A percentile compares a stretch with the other conserved stretches of the same genome.
These are phyloP conservation scores for Sporothrix schenckii DNA, from an alignment of 2,329 filamentous ascomycete genomes.

Conservation along the genomic window DNA sequence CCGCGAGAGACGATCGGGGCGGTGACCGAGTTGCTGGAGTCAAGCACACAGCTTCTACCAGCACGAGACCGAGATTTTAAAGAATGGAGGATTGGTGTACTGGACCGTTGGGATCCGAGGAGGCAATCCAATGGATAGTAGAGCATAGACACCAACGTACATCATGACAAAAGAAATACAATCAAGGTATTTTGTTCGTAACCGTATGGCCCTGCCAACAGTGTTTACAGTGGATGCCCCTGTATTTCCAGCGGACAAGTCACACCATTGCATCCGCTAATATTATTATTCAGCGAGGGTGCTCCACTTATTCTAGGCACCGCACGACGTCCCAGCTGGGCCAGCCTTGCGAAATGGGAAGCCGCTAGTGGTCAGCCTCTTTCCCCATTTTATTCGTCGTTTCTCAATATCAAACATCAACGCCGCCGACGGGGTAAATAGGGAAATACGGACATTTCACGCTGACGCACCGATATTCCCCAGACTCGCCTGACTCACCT, in stretches of 20 bases:
- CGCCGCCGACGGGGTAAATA: not conserved
- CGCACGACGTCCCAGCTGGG: not conserved
- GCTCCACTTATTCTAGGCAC: constrained; percentile 13
- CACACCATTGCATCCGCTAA: not conserved
- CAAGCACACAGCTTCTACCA: constrained; percentile 59
- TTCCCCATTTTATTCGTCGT: not conserved
- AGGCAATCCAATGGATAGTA: not conserved
- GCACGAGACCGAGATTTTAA: constrained; percentile 59
- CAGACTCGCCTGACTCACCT: not conserved
- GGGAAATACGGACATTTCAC: not conserved
- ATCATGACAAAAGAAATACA: not conserved
- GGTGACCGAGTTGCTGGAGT: constrained; percentile 50
- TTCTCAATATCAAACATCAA: not conserved
- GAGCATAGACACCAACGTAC: not conserved
- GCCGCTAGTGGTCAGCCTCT: not conserved
- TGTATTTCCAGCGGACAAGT: not conserved
- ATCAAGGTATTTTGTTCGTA: not conserved
- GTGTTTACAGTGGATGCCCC: no score
- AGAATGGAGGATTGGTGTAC: constrained; percentile 68
- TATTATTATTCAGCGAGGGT: not conserved
- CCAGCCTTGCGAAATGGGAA: constrained; percentile 12
- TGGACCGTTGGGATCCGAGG: constrained; percentile 53
- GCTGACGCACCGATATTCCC: not conserved
- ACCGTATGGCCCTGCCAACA: no score
- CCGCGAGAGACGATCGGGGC: constrained; percentile 54